A percentile compares a stretch with the other conserved stretches of the same genome.
These are phyloP conservation scores for Verticillium longisporum DNA, from an alignment of 2,329 filamentous ascomycete genomes.

Conservation along the genomic window DNA sequence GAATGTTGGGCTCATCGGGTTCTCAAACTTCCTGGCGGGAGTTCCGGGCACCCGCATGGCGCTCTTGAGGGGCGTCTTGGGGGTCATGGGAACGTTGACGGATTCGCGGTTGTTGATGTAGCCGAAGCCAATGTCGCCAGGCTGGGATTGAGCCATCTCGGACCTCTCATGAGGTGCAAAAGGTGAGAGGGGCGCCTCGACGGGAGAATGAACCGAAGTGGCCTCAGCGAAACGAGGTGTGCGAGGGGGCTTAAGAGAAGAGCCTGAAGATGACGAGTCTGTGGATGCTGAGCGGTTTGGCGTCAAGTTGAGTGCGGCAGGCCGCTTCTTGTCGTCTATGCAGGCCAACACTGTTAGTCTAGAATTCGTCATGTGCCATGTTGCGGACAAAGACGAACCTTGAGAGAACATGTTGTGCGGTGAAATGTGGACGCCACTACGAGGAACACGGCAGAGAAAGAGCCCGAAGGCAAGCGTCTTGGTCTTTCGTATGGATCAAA, in stretches of 20 bases:
- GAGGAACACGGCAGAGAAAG: not conserved
- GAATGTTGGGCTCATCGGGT: slow-evolving; percentile 87
- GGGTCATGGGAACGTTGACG: slow-evolving; percentile 58
- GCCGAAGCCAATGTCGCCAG: slow-evolving; percentile 86
- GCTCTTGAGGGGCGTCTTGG: slow-evolving; percentile 79
- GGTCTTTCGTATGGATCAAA: not conserved
- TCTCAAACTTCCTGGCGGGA: slow-evolving; percentile 62
- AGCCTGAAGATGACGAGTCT: slow-evolving; percentile 44
- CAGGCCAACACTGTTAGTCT: slow-evolving; percentile 6
- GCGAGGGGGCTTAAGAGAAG: slow-evolving; percentile 59
- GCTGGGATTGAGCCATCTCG: slow-evolving; percentile 58
- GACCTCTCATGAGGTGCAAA: slow-evolving; percentile 50
- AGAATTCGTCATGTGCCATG: slow-evolving; percentile 14
- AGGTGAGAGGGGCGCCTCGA: slow-evolving; percentile 51
- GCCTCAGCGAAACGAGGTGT: slow-evolving; percentile 77
- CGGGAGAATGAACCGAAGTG: slow-evolving; percentile 70
- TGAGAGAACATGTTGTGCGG: slow-evolving; percentile 26
- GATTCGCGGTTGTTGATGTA: slow-evolving; percentile 65
- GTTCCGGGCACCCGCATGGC: slow-evolving; percentile 84
- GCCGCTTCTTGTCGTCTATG: slow-evolving; percentile 49
- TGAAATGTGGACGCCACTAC: not conserved
- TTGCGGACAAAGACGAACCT: slow-evolving; percentile 29
- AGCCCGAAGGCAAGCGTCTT: not conserved
- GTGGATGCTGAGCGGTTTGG: slow-evolving; percentile 42
- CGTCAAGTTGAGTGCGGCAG: slow-evolving; percentile 46